Evolutionary conservation across 106 monocot genomes (phyloP).

Genomic region (Ottelia alismoides): DNA sequence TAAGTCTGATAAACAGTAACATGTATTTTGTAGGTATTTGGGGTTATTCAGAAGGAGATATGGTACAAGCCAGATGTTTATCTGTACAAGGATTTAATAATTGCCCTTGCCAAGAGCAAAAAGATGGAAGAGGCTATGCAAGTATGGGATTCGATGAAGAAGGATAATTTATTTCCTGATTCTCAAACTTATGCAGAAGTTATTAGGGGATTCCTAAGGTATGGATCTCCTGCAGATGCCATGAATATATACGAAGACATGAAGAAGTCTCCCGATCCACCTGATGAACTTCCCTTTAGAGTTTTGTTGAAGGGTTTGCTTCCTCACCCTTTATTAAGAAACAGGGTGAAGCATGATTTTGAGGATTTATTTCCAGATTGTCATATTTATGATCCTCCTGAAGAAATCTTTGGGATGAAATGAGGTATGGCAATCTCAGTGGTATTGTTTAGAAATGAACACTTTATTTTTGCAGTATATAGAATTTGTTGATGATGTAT

Average conservation of each 20-base stretch:
- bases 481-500: too few relatives aligned
- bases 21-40: too few relatives aligned
- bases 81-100: conserved; percentile 86
- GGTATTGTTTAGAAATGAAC: too few relatives aligned
- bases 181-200: conserved; percentile 91
- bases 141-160: conserved; percentile 68
- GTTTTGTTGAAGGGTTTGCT: conserved; percentile 85
- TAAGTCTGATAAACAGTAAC: too few relatives aligned
- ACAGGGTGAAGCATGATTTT: conserved; percentile 89
- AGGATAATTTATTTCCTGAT: conserved; percentile 74
- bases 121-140: conserved; percentile 86
- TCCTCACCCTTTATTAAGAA: conserved; percentile 74
- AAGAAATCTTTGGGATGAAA: conserved; percentile 81
- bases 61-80: conserved; percentile 95
- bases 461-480: too few relatives aligned
- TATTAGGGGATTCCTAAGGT: conserved; percentile 81
- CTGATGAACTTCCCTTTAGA: conserved; percentile 84
- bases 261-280: conserved; percentile 85
- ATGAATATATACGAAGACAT: conserved; percentile 99
- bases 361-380: conserved; percentile 88
- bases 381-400: conserved; percentile 93
- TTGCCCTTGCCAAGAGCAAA: conserved; percentile 59
- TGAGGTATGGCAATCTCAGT: too few relatives aligned
- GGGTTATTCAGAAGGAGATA: conserved; percentile 69
- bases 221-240: conserved; percentile 91